Evolutionary conservation across 176 grass and related monocot species (phyloP), one percentile per base, ranked within the genome.

Genomic region (Oryza nivara): DNA sequence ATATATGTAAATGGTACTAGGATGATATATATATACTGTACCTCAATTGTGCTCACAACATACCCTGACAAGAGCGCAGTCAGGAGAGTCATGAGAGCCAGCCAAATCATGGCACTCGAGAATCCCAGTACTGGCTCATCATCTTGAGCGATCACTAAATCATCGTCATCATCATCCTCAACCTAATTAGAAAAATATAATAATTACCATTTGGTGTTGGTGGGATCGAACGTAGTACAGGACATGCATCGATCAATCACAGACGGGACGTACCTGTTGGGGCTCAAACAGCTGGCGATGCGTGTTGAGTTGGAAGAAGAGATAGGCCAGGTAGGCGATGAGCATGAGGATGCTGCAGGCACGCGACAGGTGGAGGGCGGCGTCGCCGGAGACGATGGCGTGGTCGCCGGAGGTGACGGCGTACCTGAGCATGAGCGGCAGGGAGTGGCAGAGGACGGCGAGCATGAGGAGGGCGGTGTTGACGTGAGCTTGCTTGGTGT

Each of bases 221-320:
- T 74, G 3, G 46, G 45, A 48, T 64, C 69, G 51, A 89, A 15
- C 52, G 7, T 49, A 14, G 35, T 5, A 38, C 36, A 38, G 36
- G 36, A 38, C 35, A 36, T 36, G 0, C 4, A 36, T 36, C 46
- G 1, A 36, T 36, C 46, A 5, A 15, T 49, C 4, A 28, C 28
- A 1, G 28, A 1, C 28, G 28, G 25, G 1, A 51, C 48, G 4
- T 0, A 52, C 49, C 74, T 93, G 85, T 79, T 90, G 87, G 17
- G 89, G 74, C 25, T 96, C 91, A 47, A 99, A 99, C 34, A 96
- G 77, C 89, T 92, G 93, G 72, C 88, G 66, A 73, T 99, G 91
- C 51, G 96, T 96, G 88, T 94, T 99, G 47, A 96, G 88, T 82
- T 99, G 96, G 88, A 99, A 96, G 73, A 99, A 94, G 63, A 99